These are phyloP conservation scores for Grammothele lineata DNA, from an alignment of 768 basidiomycete species.

Conservation along the genomic window DNA sequence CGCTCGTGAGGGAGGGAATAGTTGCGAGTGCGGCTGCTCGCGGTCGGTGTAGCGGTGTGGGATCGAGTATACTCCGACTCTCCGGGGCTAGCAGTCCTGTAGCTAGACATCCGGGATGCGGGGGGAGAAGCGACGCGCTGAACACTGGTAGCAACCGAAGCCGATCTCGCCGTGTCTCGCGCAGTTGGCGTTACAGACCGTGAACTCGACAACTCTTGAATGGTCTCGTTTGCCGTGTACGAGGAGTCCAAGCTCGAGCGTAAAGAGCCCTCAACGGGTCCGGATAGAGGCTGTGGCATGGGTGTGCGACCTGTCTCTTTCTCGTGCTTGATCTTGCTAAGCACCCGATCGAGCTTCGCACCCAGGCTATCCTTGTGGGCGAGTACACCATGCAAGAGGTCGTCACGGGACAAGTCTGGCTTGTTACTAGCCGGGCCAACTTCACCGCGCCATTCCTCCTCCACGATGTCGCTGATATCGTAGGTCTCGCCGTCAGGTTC, in stretches of 20 bases:
- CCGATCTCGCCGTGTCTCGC: constrained; percentile 11
- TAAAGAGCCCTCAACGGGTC: constrained; percentile 21
- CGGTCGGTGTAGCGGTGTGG: constrained; percentile 37
- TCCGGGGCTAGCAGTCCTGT: constrained; percentile 25
- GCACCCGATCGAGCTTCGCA: constrained; percentile 69
- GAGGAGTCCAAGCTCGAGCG: constrained; percentile 42
- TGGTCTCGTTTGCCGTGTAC: constrained; percentile 41
- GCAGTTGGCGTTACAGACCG: constrained; percentile 30
- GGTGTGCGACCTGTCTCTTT: constrained; percentile 34
- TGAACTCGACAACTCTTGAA: constrained; percentile 22
- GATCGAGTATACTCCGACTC: constrained; percentile 17
- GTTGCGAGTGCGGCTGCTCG: constrained; percentile 13
- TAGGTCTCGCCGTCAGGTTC: constrained; percentile 86
- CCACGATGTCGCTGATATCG: constrained; percentile 91
- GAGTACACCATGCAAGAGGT: constrained; percentile 65
- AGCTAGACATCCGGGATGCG: constrained; percentile 25
- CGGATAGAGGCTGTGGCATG: constrained; percentile 18
- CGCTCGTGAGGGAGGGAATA: constrained; percentile 31
- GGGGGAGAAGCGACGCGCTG: constrained; percentile 25
- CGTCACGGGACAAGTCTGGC: constrained; percentile 37
- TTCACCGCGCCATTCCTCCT: constrained; percentile 74
- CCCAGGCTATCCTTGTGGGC: constrained; percentile 55
- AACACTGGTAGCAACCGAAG: constrained; percentile 3
- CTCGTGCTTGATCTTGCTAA: constrained; percentile 70
- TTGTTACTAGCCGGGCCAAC: constrained; percentile 19